Conservation (phyloP, 2,329 filamentous ascomycete species). For the Hypomyces perniciosus region DNA sequence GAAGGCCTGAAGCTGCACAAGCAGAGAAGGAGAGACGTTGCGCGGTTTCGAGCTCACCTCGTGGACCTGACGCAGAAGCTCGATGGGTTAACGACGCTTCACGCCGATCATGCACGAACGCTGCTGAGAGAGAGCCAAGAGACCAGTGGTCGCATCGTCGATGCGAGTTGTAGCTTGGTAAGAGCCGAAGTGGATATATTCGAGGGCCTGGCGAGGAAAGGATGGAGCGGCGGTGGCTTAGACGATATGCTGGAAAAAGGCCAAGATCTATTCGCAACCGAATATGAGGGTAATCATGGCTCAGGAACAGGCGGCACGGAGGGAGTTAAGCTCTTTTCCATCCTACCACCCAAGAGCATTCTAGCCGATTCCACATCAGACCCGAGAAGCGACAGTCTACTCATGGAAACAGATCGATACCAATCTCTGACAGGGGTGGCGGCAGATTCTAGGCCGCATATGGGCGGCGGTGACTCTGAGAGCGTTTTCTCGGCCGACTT, state of each 20-base stretch:
- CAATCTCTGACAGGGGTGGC: slow-evolving; percentile 51
- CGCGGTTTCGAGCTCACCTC: slow-evolving; percentile 55
- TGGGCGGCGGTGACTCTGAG: slow-evolving; percentile 35
- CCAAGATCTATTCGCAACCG: slow-evolving; percentile 52
- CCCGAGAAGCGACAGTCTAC: slow-evolving; percentile 42
- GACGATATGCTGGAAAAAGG: slow-evolving; percentile 61
- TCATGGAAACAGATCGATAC: slow-evolving; percentile 47
- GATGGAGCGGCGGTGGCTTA: slow-evolving; percentile 60
- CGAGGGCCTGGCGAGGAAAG: slow-evolving; percentile 59
- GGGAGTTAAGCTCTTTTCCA: slow-evolving; percentile 53
- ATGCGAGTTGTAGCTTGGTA: slow-evolving; percentile 59
- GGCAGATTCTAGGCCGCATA: slow-evolving; percentile 19
- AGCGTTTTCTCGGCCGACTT: slow-evolving; percentile 50
- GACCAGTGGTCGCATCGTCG: slow-evolving; percentile 55
- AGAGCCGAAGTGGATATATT: slow-evolving; percentile 66
- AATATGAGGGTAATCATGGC: slow-evolving; percentile 29
- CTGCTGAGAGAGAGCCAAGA: slow-evolving; percentile 59
- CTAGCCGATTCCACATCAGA: slow-evolving; percentile 46
- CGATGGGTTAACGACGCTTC: slow-evolving; percentile 56
- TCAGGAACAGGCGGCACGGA: slow-evolving; percentile 29
- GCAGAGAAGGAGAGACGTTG: slow-evolving; percentile 55
- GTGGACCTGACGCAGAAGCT: slow-evolving; percentile 57
- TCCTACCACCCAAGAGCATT: slow-evolving; percentile 58
- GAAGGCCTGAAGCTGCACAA: slow-evolving; percentile 58
- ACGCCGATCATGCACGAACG: slow-evolving; percentile 54